Conservation (phyloP, 129 eudicot species). For the Arctium lappa region DNA sequence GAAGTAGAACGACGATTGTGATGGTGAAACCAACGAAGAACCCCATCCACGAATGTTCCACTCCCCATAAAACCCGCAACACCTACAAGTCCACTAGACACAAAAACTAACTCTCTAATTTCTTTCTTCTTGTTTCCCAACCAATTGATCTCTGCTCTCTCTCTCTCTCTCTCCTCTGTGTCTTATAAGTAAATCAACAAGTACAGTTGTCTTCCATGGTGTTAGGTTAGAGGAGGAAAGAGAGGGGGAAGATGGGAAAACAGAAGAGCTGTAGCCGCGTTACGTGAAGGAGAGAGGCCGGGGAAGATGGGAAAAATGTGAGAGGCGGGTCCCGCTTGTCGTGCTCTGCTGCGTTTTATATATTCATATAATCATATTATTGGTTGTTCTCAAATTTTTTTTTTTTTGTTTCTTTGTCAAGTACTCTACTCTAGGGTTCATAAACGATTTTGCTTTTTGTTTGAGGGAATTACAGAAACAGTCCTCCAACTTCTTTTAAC, state of each 20-base stretch:
- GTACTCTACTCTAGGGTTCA: neutral
- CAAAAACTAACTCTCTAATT: neutral
- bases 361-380: too few relatives aligned
- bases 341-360: neutral
- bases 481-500: too few relatives aligned
- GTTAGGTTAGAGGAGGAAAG: slow-evolving; percentile 1
- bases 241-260: slow-evolving; percentile 18
- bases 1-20: slow-evolving; percentile 53
- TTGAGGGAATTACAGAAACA: too few relatives aligned
- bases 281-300: neutral
- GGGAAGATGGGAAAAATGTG: neutral
- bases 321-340: neutral
- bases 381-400: too few relatives aligned
- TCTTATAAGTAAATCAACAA: neutral
- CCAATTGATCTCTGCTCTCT: slow-evolving; percentile 28
- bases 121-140: neutral
- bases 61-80: slow-evolving; percentile 62
- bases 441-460: neutral
- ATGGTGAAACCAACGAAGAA: slow-evolving; percentile 84
- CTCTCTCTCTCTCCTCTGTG: neutral
- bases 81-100: slow-evolving; percentile 2
- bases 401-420: neutral
- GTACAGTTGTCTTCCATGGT: neutral
- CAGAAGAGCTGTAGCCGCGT: slow-evolving; percentile 32
- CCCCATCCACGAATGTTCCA: slow-evolving; percentile 88